Evolutionary conservation across 225 moss, liverwort and hornwort genomes (phyloP).

Genomic region (Polytrichum formosum): DNA sequence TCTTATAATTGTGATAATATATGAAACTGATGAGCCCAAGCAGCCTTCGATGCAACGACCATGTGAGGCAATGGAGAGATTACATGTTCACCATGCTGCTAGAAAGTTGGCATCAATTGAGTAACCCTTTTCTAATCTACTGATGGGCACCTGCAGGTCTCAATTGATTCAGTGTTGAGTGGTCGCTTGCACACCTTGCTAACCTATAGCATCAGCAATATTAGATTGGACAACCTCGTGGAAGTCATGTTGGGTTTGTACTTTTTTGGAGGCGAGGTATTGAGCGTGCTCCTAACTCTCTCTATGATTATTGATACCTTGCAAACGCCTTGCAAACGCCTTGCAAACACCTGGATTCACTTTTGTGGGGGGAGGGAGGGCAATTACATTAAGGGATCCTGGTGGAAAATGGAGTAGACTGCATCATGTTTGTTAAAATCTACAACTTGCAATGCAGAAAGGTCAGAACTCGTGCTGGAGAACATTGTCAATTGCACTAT

Average conservation of each 20-base stretch:
- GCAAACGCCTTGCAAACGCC: background rate
- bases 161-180: slow-evolving; percentile 28
- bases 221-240: slow-evolving; percentile 36
- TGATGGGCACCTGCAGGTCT: slow-evolving; percentile 17
- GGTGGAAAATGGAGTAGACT: background rate
- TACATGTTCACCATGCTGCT: too few relatives aligned
- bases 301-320: slow-evolving; percentile 1
- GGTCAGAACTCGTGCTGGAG: background rate
- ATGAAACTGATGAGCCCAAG: background rate
- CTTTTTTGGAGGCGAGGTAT: slow-evolving; percentile 41
- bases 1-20: background rate
- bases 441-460: too few relatives aligned
- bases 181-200: slow-evolving; percentile 34
- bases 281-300: background rate
- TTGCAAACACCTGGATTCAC: background rate
- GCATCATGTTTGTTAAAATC: too few relatives aligned
- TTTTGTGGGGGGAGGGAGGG: background rate
- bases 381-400: too few relatives aligned
- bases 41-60: background rate
- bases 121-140: too few relatives aligned
- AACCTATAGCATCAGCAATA: slow-evolving; percentile 43
- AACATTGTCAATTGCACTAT: background rate
- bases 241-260: slow-evolving; percentile 39
- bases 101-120: too few relatives aligned
- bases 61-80: background rate